phyloP scores from a whole-genome alignment of 1,284 basidiomycete species.

The Jaminaea rosea region DNA sequence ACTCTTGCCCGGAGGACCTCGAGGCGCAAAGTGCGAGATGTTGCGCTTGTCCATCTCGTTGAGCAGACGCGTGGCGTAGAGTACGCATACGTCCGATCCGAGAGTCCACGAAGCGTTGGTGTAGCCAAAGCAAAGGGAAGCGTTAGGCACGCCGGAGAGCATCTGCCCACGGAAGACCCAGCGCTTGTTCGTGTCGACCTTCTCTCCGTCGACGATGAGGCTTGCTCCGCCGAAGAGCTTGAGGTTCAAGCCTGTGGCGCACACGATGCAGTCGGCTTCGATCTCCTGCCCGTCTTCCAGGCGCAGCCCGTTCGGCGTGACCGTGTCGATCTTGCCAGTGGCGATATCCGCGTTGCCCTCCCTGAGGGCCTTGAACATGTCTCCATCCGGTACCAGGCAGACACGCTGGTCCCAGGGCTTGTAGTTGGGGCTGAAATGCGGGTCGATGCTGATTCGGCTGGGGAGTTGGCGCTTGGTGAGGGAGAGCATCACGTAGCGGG shows the following conservation, averaged over 20 bases:
- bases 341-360: conserved; percentile 41
- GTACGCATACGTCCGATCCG: conserved; percentile 21
- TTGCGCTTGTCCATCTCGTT: conserved; percentile 27
- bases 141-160: conserved; percentile 44
- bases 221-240: conserved; percentile 30
- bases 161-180: conserved; percentile 42
- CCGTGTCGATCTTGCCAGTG: conserved; percentile 41
- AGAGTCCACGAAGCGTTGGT: conserved; percentile 45
- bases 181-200: conserved; percentile 14
- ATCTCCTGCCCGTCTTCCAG: conserved; percentile 34
- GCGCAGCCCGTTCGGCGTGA: conserved; percentile 31
- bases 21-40: conserved; percentile 15
- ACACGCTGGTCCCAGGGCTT: conserved; percentile 47
- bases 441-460: conserved; percentile 34
- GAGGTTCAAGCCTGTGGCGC: conserved; percentile 44
- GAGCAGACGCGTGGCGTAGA: conserved; percentile 30
- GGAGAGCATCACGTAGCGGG: conserved; percentile 19
- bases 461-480: conserved; percentile 29
- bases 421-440: conserved; percentile 46
- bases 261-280: conserved; percentile 44
- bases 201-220: conserved; percentile 32
- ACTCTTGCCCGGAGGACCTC: conserved; percentile 2
- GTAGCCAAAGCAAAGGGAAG: conserved; percentile 35
- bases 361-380: conserved; percentile 40
- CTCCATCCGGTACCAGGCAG: conserved; percentile 43